phyloP scores from a whole-genome alignment of 2,329 filamentous ascomycete species.

The Lecanicillium sp. region DNA sequence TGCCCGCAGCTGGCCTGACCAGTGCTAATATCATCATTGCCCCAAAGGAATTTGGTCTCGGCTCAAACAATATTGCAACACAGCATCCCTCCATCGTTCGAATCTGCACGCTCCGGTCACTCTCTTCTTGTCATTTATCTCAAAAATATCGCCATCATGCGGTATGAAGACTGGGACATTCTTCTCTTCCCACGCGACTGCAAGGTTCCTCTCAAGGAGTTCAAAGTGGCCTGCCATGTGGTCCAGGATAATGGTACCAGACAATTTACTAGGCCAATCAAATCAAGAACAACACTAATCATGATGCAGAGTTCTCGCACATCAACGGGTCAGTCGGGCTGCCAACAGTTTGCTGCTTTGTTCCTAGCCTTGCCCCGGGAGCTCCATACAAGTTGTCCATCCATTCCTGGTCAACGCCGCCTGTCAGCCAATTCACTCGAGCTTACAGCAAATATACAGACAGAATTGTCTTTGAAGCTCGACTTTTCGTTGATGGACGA shows the following conservation, averaged over 20 bases:
- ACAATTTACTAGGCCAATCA: neutral
- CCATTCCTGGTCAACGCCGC: constrained; percentile 64
- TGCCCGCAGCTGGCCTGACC: too few relatives aligned
- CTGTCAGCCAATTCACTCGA: constrained; percentile 51
- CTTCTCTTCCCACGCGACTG: constrained; percentile 66
- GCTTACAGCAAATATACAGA: constrained; percentile 51
- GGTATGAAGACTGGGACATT: constrained; percentile 82
- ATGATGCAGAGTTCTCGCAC: constrained; percentile 45
- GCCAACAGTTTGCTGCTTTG: constrained; percentile 66
- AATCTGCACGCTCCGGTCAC: too few relatives aligned
- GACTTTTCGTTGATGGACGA: constrained; percentile 63
- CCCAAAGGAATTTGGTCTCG: too few relatives aligned
- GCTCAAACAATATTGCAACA: too few relatives aligned
- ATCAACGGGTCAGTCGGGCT: constrained; percentile 43
- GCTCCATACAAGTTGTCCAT: constrained; percentile 65
- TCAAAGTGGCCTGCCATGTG: constrained; percentile 70
- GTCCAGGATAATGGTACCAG: constrained; percentile 43
- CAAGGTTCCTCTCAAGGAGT: constrained; percentile 71
- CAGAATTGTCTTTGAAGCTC: constrained; percentile 55
- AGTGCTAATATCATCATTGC: too few relatives aligned
- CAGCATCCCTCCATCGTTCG: too few relatives aligned
- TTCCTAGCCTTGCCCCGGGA: constrained; percentile 56
- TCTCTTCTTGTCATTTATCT: too few relatives aligned
- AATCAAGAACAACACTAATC: neutral
- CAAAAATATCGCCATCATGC: constrained; percentile 54